Conservation (phyloP, 129 eudicot genomes). For the Saussurea involucrata region DNA sequence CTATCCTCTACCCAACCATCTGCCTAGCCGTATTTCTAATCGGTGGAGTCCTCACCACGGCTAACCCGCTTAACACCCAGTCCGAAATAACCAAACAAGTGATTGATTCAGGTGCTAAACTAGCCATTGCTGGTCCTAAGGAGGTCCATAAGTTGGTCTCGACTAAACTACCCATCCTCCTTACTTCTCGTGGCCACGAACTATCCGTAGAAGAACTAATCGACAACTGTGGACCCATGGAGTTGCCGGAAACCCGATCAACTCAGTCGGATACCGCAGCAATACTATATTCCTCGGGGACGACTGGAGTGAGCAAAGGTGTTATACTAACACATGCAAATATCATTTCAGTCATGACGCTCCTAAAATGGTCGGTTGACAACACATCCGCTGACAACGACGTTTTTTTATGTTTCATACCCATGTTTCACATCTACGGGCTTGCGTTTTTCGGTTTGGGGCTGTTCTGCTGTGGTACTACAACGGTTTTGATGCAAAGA, state of each 20-base stretch:
- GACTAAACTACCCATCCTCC: slow-evolving; percentile 46
- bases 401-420: slow-evolving; percentile 61
- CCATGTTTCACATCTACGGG: slow-evolving; percentile 83
- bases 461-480: slow-evolving; percentile 46
- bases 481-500: slow-evolving; percentile 56
- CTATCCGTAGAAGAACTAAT: slow-evolving; percentile 56
- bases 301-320: slow-evolving; percentile 80
- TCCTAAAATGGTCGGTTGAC: slow-evolving; percentile 46
- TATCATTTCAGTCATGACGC: slow-evolving; percentile 43
- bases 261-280: slow-evolving; percentile 71
- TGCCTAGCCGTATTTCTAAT: slow-evolving; percentile 62
- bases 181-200: slow-evolving; percentile 34
- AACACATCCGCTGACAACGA: slow-evolving; percentile 46
- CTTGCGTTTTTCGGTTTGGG: slow-evolving; percentile 66
- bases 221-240: slow-evolving; percentile 42
- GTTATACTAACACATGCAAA: slow-evolving; percentile 62
- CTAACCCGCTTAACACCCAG: slow-evolving; percentile 71
- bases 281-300: slow-evolving; percentile 73
- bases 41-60: slow-evolving; percentile 67
- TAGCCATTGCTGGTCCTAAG: slow-evolving; percentile 52
- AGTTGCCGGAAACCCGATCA: slow-evolving; percentile 35
- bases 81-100: slow-evolving; percentile 68
- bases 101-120: slow-evolving; percentile 57
- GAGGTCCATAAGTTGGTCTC: slow-evolving; percentile 40
- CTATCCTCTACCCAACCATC: slow-evolving; percentile 57